Evolutionary conservation across 441 rosid genomes (phyloP), one percentile per base, ranked within the genome.

Genomic region (Flueggea neowawraea): DNA sequence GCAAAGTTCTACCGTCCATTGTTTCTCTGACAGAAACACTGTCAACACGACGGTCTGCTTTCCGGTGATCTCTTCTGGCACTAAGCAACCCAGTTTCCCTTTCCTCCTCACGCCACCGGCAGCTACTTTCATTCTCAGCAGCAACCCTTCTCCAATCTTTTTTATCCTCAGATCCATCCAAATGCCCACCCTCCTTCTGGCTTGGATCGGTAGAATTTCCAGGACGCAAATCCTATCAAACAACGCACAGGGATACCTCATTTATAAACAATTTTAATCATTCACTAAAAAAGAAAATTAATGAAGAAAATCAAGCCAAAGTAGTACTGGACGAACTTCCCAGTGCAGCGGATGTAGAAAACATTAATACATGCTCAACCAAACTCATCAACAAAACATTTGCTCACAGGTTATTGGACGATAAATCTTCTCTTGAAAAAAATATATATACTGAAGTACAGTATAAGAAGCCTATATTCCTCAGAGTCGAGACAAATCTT

Each of bases 51-150:
- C 96, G 96, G 9, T 95, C 96, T 62, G 70, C 60, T 82, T 91
- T 91, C 75, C 91, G 80, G 57, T 87, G 84, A 60, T 86, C 95
- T 73, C 92, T 88, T 80, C 93, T 83, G 78, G 91, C 96, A 66
- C 70, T 86, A 56, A 89, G 97, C 66, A 86, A 74, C 64, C 91
- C 81, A 72, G 99, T 91, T 80, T 95, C 99, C 69, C 99, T 84
- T 80, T 95, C 99, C 81, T 95, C 99, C 72, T 95, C 99, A 16
- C 90, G 97, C 99, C 99, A 91, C 17, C 91, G 88, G 14, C 86
- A 87, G 64, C 69, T 79, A 48, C 77, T 75, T 69, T 89, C 98
- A 82, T 58, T 72, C 36, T 86, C 93, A 68, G 80, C 54, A 10
- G 70, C 85, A 63, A 62, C 52, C 75, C 81, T 89, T 81, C 85